phyloP scores from a whole-genome alignment of 1,284 basidiomycete genomes.

The Trichosporon sp. region DNA sequence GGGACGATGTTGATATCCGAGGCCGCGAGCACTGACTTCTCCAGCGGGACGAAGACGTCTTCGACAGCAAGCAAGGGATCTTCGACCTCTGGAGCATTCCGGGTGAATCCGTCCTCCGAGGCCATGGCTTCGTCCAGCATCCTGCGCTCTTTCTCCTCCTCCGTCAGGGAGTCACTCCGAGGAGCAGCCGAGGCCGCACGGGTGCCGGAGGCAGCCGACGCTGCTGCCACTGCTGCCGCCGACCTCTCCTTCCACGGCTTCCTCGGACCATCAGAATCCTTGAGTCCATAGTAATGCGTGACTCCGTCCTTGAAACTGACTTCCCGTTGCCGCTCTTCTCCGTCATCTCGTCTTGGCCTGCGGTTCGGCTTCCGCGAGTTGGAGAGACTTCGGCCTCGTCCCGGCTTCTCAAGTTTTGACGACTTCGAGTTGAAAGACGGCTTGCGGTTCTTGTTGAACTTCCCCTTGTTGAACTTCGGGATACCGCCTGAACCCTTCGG shows the following conservation, averaged over 20 bases:
- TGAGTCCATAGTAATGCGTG: background rate
- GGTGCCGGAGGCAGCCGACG: background rate
- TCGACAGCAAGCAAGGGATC: background rate
- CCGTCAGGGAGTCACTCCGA: background rate
- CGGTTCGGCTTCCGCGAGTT: background rate
- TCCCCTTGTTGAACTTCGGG: background rate
- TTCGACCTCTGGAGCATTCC: background rate
- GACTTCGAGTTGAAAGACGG: background rate
- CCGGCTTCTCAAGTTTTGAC: background rate
- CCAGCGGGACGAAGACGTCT: background rate
- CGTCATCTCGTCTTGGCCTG: background rate
- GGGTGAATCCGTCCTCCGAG: background rate
- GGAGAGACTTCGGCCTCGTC: background rate
- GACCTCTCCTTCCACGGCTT: background rate
- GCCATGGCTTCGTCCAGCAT: background rate
- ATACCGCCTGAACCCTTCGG: background rate
- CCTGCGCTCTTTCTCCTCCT: background rate
- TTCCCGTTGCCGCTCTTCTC: background rate
- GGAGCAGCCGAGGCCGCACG: background rate
- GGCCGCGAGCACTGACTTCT: background rate
- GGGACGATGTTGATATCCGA: conserved; percentile 14
- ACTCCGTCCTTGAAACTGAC: background rate
- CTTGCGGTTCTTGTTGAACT: background rate
- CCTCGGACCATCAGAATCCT: background rate
- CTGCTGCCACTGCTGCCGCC: background rate